phyloP scores from a whole-genome alignment of 257 asterid species.

The Solanum habrochaites region DNA sequence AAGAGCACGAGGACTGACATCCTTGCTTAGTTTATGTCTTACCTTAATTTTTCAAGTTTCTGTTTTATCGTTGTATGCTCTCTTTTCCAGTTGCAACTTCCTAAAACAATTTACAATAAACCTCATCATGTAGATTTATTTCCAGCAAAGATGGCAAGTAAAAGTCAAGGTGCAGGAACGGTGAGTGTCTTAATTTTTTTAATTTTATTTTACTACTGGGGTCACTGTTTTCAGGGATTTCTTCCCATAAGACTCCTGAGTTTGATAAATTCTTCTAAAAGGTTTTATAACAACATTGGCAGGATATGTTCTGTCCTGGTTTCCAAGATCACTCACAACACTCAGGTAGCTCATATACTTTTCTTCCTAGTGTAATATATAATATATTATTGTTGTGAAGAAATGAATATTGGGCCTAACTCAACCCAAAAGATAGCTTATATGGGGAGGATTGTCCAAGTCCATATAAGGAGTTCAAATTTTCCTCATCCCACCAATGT shows the following conservation, averaged over 20 bases:
- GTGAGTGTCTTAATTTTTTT: slow-evolving; percentile 15
- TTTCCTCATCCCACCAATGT: background rate
- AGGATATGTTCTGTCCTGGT: slow-evolving; percentile 61
- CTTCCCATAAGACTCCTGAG: background rate
- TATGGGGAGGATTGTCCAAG: background rate
- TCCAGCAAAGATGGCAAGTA: slow-evolving; percentile 50
- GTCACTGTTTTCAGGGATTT: background rate
- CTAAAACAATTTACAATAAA: background rate
- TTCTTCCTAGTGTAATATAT: background rate
- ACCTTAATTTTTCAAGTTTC: background rate
- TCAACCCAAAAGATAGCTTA: background rate
- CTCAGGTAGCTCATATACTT: slow-evolving; percentile 36
- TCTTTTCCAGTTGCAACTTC: background rate
- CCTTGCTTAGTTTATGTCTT: background rate
- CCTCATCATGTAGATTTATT: slow-evolving; percentile 20
- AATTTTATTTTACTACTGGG: background rate
- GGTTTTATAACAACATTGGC: slow-evolving; percentile 10
- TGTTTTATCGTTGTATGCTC: background rate
- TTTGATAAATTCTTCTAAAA: background rate
- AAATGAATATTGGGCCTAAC: background rate
- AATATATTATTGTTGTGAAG: background rate
- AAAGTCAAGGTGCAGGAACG: slow-evolving; percentile 37
- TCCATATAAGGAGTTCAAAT: background rate
- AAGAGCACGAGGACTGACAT: background rate
- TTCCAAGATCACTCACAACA: slow-evolving; percentile 48